Conservation (phyloP, 2,329 filamentous ascomycete genomes). For the Colletotrichum sp. region DNA sequence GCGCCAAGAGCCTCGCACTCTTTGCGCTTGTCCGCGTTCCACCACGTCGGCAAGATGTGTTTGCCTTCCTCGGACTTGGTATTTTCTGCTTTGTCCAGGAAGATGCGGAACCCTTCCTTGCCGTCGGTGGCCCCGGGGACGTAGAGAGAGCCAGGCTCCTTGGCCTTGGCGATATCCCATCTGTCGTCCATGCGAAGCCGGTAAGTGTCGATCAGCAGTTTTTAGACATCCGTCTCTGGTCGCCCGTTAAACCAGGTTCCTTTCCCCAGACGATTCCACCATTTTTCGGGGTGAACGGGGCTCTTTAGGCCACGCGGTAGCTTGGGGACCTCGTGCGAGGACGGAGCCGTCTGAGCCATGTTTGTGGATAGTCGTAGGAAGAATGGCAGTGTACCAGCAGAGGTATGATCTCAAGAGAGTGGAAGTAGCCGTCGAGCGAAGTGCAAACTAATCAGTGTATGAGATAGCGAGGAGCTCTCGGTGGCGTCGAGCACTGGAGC, state of each 20-base stretch:
- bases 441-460: accelerated
- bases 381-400: too few relatives aligned
- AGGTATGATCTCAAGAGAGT: too few relatives aligned
- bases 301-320: not conserved
- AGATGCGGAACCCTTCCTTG: constrained; percentile 37
- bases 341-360: too few relatives aligned
- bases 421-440: too few relatives aligned
- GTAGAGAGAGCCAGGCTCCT: not conserved
- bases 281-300: constrained; percentile 32
- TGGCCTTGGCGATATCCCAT: constrained; percentile 25
- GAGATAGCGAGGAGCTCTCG: not conserved
- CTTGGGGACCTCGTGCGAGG: too few relatives aligned
- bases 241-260: constrained; percentile 48
- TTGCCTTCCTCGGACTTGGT: constrained; percentile 6
- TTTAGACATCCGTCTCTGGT: constrained; percentile 47
- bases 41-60: constrained; percentile 49
- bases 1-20: constrained; percentile 42
- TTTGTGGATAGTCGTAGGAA: accelerated
- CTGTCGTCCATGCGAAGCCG: constrained; percentile 46
- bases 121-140: constrained; percentile 26
- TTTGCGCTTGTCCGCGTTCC: constrained; percentile 39
- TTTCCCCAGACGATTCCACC: constrained; percentile 29
- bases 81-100: constrained; percentile 30
- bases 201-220: constrained; percentile 52
- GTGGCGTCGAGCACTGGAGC: not conserved